These are phyloP conservation scores for Starmerella vaccinii DNA, from an alignment of 805 yeast genomes.

Conservation along the genomic window DNA sequence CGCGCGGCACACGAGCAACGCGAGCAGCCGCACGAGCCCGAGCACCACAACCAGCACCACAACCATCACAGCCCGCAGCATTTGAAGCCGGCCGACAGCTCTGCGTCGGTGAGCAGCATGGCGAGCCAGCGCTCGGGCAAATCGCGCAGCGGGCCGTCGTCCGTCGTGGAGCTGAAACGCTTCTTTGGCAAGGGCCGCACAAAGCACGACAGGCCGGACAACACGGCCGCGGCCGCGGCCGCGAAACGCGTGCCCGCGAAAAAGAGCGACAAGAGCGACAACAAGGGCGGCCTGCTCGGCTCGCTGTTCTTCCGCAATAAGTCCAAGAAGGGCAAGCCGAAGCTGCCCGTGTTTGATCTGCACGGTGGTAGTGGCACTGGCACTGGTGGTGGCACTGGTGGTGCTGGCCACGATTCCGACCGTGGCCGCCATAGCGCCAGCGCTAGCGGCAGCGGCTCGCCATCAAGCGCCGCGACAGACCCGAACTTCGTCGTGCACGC, in stretches of 20 bases:
- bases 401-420: too few relatives aligned
- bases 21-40: background rate
- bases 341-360: background rate
- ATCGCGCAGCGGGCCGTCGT: slow-evolving; percentile 4
- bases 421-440: too few relatives aligned
- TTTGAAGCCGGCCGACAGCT: slow-evolving; percentile 14
- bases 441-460: too few relatives aligned
- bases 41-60: background rate
- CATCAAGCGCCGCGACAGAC: slow-evolving; percentile 10
- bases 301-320: background rate
- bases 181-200: slow-evolving; percentile 25
- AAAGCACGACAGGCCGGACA: slow-evolving; percentile 15
- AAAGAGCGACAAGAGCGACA: background rate
- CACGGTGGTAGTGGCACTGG: too few relatives aligned
- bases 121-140: slow-evolving; percentile 1
- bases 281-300: background rate
- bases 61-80: background rate
- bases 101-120: slow-evolving; percentile 18
- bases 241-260: too few relatives aligned
- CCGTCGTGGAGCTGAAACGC: slow-evolving; percentile 23
- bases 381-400: too few relatives aligned
- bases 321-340: slow-evolving; percentile 1
- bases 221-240: too few relatives aligned
- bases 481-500: slow-evolving; percentile 20
- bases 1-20: background rate